Evolutionary conservation across 2,329 filamentous ascomycete species (phyloP), one percentile per base, ranked within the genome.

Genomic region (Bertia moriformis): DNA sequence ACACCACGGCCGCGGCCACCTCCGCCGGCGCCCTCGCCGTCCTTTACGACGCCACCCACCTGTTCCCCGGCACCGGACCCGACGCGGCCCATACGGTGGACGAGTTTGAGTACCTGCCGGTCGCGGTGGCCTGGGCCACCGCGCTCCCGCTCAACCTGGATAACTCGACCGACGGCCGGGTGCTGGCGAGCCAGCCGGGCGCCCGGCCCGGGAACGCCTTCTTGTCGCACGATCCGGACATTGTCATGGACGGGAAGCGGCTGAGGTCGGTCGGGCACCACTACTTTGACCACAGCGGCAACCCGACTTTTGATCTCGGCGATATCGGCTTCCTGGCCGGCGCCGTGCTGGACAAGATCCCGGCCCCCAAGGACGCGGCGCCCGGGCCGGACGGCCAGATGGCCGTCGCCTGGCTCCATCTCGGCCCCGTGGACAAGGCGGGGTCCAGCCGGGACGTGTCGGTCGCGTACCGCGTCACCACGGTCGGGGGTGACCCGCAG

Each of bases 231-330:
- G 45, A 55, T 17, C 52, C 58, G 19, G 55, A 57, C 2, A 54
- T 60, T 3, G 47, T 58, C 39, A n/a, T n/a, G n/a, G n/a, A n/a
- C n/a, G n/a, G n/a, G n/a, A n/a, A n/a, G n/a, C n/a, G n/a, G n/a
- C n/a, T n/a, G n/a, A n/a, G n/a, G n/a, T 65, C 67, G 48, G 51
- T 78, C 13, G 81, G 80, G 19, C 66, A 73, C 48, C 81, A 86
- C 64, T 82, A 65, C 67, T 85, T 85, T 63, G 69, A 68, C 55
- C 43, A 44, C 37, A 45, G 50, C 35, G 57, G 66, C 44, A 56
- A 61, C 0, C 80, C 81, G 1, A 73, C 65, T 12, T 85, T 84
- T 52, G 63, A 71, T 42, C 61, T 83, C 27, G 51, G 57, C 38
- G 52, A 48, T 4, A 51, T 55, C 29, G 49, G 51, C 24, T 50